Base-by-base conservation (phyloP, 495 filamentous ascomycete genomes). In the Astrothelium macrocarpum region DNA sequence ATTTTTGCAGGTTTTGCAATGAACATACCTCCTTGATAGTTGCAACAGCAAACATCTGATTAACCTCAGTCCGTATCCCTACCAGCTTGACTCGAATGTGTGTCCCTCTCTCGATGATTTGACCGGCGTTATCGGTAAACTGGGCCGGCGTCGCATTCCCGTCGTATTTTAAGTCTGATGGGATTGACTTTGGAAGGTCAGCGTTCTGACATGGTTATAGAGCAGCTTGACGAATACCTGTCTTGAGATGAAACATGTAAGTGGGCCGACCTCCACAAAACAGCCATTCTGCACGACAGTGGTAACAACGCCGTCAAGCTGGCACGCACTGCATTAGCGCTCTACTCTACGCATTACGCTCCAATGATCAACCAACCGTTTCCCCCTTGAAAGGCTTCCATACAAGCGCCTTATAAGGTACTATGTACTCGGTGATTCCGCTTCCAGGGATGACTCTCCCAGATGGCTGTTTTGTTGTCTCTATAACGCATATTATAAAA, bases 311-410 rank as follows among this genome's bases (percentile, higher is more conserved):
- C 90, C 91, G 80, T 98, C 94, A 56, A 96, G 85, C 91, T 96
- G 73, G 14, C 5, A 20, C 16, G n/a, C 14, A 11, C 12, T 2
- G 46, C 25, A 7, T 43, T 64, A 63, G 69, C 53, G 53, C 23
- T 11, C 23, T 31, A 4, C 42, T 32, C 28, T 20, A 43, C 59
- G n/a, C 14, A 28, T 43, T 18, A 63, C 46, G 34, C 39, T 36
- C 31, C 25, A 29, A 36, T 59, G 25, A 12, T 14, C 28, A 62
- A 78, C 88, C 72, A 82, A 96, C 94, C 65, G 91, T 92, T 80
- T 99, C 94, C 64, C 91, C 91, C 71, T 90, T 90, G 81, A 97
- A 99, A 11, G 94, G 94, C 70, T 90, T 82, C 91, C 92, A 99
- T 56, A 99, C 92, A 46, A 99, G 90, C 39, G 94, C 94, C 59